phyloP scores from a whole-genome alignment of 2,329 filamentous ascomycete genomes.

The Talaromyces sp. region DNA sequence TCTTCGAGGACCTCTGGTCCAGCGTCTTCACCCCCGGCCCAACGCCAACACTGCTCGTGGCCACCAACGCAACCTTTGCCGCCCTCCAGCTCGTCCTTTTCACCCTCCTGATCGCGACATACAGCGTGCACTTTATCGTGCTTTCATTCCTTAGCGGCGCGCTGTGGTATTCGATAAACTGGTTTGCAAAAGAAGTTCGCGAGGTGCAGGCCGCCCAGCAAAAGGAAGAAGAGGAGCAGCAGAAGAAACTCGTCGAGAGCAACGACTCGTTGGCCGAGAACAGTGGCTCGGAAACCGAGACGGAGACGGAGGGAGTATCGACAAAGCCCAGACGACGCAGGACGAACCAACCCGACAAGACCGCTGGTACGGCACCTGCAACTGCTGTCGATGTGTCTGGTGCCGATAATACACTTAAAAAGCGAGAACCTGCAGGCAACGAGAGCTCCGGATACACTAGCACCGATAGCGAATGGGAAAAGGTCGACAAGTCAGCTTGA shows the following conservation, averaged over 20 bases:
- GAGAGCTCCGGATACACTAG: conserved; percentile 56
- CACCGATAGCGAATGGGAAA: conserved; percentile 97
- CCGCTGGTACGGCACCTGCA: conserved; percentile 15
- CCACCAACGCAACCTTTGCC: conserved; percentile 85
- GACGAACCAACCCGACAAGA: conserved; percentile 2
- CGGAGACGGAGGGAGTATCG: conserved; percentile 14
- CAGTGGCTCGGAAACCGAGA: conserved; percentile 41
- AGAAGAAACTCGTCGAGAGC: conserved; percentile 5
- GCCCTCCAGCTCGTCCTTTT: conserved; percentile 75
- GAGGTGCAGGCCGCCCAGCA: conserved; percentile 46
- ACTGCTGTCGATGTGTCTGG: conserved; percentile 40
- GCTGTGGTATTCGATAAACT: conserved; percentile 93
- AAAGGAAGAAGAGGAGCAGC: conserved; percentile 22
- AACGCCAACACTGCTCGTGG: conserved; percentile 78
- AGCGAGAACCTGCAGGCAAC: conserved; percentile 41
- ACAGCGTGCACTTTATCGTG: conserved; percentile 81
- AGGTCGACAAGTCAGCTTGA: conserved; percentile 54
- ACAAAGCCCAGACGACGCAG: conserved; percentile 7
- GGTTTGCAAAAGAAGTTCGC: conserved; percentile 71
- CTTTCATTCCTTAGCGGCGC: conserved; percentile 73
- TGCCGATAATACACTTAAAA: conserved; percentile 32
- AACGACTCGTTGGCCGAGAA: conserved; percentile 29
- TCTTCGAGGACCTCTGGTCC: conserved; percentile 74
- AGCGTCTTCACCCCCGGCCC: conserved; percentile 91
- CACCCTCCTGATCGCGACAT: conserved; percentile 69